Conservation (phyloP, 345 rosid genomes). For the Zanthoxylum bungeanum region DNA sequence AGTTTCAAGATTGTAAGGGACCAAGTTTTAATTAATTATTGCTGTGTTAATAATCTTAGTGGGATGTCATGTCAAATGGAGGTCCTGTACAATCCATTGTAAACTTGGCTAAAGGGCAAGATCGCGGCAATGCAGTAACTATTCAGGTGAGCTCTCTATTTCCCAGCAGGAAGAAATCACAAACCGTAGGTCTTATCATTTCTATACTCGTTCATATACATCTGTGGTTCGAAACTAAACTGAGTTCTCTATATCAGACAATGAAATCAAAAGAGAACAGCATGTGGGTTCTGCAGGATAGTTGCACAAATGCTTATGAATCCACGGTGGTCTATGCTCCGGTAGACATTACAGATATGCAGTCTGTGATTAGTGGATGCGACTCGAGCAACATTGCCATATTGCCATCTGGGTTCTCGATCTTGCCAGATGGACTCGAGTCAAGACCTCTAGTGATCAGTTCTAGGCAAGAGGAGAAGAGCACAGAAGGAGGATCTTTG, state of each 20-base stretch:
- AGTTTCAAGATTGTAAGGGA: background rate
- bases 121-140: slow-evolving; percentile 87
- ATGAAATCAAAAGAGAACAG: slow-evolving; percentile 70
- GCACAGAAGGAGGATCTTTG: slow-evolving; percentile 80
- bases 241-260: slow-evolving; percentile 38
- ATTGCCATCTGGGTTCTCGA: slow-evolving; percentile 92
- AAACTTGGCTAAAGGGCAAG: slow-evolving; percentile 84
- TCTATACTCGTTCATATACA: background rate
- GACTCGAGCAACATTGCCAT: slow-evolving; percentile 81
- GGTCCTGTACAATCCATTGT: slow-evolving; percentile 69
- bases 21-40: slow-evolving; percentile 1
- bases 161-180: background rate
- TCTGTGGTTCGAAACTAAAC: background rate
- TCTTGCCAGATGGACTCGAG: slow-evolving; percentile 85
- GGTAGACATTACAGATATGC: slow-evolving; percentile 74
- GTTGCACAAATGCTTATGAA: slow-evolving; percentile 81
- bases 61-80: slow-evolving; percentile 83
- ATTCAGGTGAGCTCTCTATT: slow-evolving; percentile 48
- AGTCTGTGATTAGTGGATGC: slow-evolving; percentile 81
- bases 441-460: slow-evolving; percentile 84
- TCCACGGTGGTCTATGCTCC: slow-evolving; percentile 81
- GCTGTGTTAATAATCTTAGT: slow-evolving; percentile 40
- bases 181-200: background rate
- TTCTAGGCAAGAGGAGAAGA: slow-evolving; percentile 74
- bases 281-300: slow-evolving; percentile 84